Conservation (phyloP, 208 protist species). For the Balamuthia mandrillaris region DNA sequence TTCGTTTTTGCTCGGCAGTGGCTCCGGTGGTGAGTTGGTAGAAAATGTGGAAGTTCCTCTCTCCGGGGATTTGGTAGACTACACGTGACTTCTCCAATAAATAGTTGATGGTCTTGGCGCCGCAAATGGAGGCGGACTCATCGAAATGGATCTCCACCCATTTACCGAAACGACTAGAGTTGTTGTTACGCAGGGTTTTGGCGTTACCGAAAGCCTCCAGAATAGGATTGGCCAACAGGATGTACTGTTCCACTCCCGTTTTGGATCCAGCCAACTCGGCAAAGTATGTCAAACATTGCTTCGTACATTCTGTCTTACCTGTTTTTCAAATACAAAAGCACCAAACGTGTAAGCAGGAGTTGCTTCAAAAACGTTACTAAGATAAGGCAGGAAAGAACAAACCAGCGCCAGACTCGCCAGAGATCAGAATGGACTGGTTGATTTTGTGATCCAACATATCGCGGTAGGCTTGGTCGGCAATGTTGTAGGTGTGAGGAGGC, state of each 20-base stretch:
- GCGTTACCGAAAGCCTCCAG: constrained; percentile 65
- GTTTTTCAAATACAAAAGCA: constrained; percentile 64
- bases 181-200: constrained; percentile 71
- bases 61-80: constrained; percentile 61
- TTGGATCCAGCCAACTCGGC: not conserved
- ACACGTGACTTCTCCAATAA: constrained; percentile 60
- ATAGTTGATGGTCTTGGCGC: constrained; percentile 54
- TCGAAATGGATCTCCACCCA: constrained; percentile 70
- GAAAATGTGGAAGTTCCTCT: constrained; percentile 94
- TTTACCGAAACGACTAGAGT: constrained; percentile 73
- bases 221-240: constrained; percentile 59
- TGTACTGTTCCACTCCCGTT: constrained; percentile 47
- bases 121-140: constrained; percentile 50
- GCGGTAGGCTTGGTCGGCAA: constrained; percentile 52
- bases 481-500: constrained; percentile 58
- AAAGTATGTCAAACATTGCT: not conserved
- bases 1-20: not conserved
- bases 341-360: constrained; percentile 17
- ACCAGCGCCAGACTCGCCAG: constrained; percentile 33
- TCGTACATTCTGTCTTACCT: constrained; percentile 12
- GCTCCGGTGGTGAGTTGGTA: constrained; percentile 74
- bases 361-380: not conserved
- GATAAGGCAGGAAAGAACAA: too few species aligned
- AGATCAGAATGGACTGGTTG: constrained; percentile 44
- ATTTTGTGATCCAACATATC: not conserved